These are phyloP conservation scores for Acephala macrosclerotiorum DNA, from an alignment of 2,329 filamentous ascomycete genomes.

Conservation along the genomic window DNA sequence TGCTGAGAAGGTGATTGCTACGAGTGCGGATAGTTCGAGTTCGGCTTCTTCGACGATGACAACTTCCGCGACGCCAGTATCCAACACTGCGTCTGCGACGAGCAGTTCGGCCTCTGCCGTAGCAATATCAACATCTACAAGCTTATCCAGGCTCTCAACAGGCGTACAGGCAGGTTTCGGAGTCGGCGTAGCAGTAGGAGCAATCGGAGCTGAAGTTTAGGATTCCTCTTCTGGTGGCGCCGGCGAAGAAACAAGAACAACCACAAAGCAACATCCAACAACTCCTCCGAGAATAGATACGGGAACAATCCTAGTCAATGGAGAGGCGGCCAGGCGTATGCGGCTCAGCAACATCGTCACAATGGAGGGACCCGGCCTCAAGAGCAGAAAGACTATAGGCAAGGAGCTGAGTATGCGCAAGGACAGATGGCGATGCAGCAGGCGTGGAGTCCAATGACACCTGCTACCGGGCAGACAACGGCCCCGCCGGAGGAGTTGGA, in stretches of 20 bases:
- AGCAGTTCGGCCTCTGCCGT: neutral
- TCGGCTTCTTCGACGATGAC: neutral
- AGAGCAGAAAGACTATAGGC: neutral
- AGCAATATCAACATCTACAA: neutral
- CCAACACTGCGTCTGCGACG: neutral
- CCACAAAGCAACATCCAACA: neutral
- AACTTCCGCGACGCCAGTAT: neutral
- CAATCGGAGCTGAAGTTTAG: neutral
- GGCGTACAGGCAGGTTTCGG: neutral
- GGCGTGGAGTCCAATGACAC: neutral
- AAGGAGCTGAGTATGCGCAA: neutral
- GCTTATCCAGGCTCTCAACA: neutral
- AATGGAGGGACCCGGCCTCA: neutral
- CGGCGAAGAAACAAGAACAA: neutral
- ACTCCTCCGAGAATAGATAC: neutral
- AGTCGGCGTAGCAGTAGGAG: neutral
- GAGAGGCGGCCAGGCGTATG: neutral
- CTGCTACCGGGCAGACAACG: neutral
- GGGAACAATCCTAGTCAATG: neutral
- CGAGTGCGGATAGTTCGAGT: neutral
- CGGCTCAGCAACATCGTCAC: neutral
- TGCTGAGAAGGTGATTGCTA: neutral
- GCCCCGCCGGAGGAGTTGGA: neutral
- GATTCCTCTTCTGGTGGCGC: constrained; percentile 5
- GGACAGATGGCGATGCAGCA: neutral